phyloP scores from a whole-genome alignment of 1,284 basidiomycete species.

The Microbotryum saponariae region DNA sequence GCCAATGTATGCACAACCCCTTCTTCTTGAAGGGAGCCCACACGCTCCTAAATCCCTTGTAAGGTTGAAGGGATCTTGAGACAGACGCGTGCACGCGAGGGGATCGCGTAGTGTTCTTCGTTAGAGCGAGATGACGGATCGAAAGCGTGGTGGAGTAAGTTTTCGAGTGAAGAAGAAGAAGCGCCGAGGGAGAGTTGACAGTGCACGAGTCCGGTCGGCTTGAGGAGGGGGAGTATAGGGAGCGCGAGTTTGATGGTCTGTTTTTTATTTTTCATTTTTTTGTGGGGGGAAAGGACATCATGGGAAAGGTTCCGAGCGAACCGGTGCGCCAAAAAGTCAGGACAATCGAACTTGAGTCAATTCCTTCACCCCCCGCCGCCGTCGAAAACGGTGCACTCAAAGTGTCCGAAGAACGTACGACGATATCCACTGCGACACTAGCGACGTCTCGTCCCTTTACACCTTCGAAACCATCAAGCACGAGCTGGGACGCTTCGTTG shows the following conservation, averaged over 20 bases:
- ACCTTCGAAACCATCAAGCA: conserved; percentile 11
- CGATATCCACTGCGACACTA: conserved; percentile 33
- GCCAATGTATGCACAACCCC: conserved; percentile 37
- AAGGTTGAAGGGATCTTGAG: conserved; percentile 41
- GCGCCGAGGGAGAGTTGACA: conserved; percentile 32
- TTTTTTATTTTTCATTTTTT: background rate
- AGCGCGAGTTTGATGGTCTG: conserved; percentile 34
- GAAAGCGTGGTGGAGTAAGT: conserved; percentile 33
- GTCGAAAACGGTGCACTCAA: no score
- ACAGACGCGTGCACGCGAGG: conserved; percentile 34
- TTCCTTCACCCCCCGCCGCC: background rate
- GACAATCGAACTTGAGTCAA: background rate
- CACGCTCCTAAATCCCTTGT: conserved; percentile 37
- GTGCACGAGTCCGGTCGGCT: conserved; percentile 30
- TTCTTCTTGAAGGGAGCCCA: conserved; percentile 26
- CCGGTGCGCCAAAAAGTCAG: background rate
- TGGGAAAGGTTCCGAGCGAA: background rate
- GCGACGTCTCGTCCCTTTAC: conserved; percentile 17
- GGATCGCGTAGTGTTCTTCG: conserved; percentile 17
- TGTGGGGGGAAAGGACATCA: no score
- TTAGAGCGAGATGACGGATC: conserved; percentile 30
- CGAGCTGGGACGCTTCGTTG: conserved; percentile 18
- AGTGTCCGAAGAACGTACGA: conserved; percentile 12
- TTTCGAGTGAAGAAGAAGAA: conserved; percentile 24
- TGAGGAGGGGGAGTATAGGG: conserved; percentile 28